phyloP scores from a whole-genome alignment of 2,329 filamentous ascomycete genomes.

The Aspergillus brasiliensis region DNA sequence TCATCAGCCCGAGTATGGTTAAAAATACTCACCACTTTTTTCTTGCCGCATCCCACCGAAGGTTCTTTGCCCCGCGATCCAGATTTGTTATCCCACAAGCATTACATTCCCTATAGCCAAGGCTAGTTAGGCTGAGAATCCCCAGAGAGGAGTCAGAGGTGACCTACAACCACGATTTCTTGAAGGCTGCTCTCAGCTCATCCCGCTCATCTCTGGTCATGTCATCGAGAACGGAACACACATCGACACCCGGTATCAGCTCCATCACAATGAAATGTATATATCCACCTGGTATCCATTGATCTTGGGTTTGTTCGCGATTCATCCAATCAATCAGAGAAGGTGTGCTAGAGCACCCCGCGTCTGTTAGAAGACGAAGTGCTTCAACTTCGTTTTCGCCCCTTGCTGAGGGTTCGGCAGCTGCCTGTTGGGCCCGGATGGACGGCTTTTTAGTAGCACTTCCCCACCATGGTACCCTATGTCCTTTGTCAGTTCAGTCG shows the following conservation, averaged over 20 bases:
- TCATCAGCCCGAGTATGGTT: not conserved
- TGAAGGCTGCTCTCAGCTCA: not conserved
- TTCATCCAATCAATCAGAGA: not conserved
- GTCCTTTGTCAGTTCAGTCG: not conserved
- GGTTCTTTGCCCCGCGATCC: not conserved
- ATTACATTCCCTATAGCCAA: not conserved
- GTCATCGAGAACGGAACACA: not conserved
- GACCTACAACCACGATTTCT: conserved; percentile 5
- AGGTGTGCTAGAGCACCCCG: not conserved
- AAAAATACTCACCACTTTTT: conserved; percentile 1
- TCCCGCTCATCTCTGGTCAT: not conserved
- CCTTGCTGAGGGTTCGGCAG: not conserved
- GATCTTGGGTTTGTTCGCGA: not conserved
- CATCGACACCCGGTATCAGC: not conserved
- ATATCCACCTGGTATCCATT: conserved; percentile 2
- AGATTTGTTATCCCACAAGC: not conserved
- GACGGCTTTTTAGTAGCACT: not conserved
- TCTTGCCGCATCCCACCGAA: not conserved
- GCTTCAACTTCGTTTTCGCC: not conserved
- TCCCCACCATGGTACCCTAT: conserved; percentile 4
- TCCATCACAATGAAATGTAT: conserved; percentile 7
- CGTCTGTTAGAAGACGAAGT: not conserved
- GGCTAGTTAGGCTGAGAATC: not conserved
- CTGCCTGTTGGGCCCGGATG: conserved; percentile 2
- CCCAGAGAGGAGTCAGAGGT: no score